These are phyloP conservation scores for Cubamyces sp. DNA, from an alignment of 768 basidiomycete genomes.

Conservation along the genomic window DNA sequence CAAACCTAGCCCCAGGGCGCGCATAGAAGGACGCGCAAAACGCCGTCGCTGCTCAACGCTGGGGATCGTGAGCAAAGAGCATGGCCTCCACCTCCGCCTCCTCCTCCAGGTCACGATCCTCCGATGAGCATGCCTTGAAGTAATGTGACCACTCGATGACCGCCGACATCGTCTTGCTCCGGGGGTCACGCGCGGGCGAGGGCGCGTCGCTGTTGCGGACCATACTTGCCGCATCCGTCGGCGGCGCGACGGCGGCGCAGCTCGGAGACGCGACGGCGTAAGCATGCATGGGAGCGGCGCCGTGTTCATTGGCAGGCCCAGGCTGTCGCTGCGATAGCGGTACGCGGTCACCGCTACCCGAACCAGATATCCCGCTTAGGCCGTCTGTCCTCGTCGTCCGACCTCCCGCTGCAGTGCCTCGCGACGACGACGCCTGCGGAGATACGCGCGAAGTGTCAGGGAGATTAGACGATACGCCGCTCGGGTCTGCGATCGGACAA, in stretches of 20 bases:
- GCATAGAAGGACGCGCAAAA: not conserved
- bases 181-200: conserved; percentile 2
- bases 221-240: not conserved
- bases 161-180: not conserved
- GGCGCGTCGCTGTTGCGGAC: conserved; percentile 3
- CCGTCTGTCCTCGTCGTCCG: too few species aligned
- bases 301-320: not conserved
- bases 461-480: too few species aligned
- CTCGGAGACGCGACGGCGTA: not conserved
- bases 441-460: too few species aligned
- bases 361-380: too few species aligned
- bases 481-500: too few species aligned
- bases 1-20: not conserved
- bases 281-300: too few species aligned
- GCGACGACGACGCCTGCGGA: too few species aligned
- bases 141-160: not conserved
- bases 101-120: conserved; percentile 3
- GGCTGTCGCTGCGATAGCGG: conserved; percentile 1
- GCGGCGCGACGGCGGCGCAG: not conserved
- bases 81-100: conserved; percentile 15
- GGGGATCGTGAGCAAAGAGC: not conserved
- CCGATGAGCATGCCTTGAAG: not conserved
- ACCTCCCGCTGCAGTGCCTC: too few species aligned
- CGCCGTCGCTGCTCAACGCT: not conserved
- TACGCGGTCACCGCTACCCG: not conserved